phyloP scores from a whole-genome alignment of 768 basidiomycete species.

The Butyriboletus loyo region DNA sequence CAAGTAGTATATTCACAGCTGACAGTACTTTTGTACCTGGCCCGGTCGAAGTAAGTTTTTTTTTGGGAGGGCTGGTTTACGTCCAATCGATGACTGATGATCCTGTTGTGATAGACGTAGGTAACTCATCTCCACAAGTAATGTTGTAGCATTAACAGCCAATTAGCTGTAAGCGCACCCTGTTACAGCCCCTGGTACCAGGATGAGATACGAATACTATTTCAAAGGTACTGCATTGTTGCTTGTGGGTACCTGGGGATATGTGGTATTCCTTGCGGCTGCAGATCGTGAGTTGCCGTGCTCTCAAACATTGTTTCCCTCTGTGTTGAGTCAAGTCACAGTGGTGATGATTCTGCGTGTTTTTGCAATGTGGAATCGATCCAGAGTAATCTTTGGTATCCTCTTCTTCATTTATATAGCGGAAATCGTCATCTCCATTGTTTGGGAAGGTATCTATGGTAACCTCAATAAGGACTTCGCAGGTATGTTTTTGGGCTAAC shows the following conservation, averaged over 20 bases:
- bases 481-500: not conserved
- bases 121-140: not conserved
- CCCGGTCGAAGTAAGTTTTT: constrained; percentile 2
- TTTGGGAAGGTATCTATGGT: not conserved
- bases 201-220: not conserved
- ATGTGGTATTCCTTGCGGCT: not conserved
- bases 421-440: not conserved
- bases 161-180: constrained; percentile 7
- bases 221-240: not conserved
- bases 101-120: constrained; percentile 1
- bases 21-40: constrained; percentile 3
- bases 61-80: too few species aligned
- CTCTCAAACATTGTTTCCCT: too few species aligned
- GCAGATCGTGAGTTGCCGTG: constrained; percentile 6
- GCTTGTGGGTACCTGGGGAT: not conserved
- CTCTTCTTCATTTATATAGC: constrained; percentile 2
- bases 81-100: not conserved
- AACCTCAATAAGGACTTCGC: not conserved
- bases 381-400: constrained; percentile 1
- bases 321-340: not conserved
- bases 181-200: not conserved
- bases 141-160: not conserved
- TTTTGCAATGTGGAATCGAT: constrained; percentile 11
- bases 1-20: not conserved
- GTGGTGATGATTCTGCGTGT: constrained; percentile 22